Conservation (phyloP, 2,329 filamentous ascomycete species). For the Arachnomyces sp. region DNA sequence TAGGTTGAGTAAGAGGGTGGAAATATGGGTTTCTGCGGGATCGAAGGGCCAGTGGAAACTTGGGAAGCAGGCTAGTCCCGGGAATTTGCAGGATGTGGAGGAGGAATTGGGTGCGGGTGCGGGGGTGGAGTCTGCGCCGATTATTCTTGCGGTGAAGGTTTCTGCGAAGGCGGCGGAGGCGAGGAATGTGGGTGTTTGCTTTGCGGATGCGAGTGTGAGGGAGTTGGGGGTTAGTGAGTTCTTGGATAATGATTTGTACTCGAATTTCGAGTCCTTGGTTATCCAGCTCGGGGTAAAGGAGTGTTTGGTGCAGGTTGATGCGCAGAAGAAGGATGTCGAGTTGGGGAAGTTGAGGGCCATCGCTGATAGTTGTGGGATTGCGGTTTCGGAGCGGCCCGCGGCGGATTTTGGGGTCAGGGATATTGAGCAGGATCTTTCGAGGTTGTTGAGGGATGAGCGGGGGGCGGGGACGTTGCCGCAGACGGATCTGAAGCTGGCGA, state of each 20-base stretch:
- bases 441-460: constrained; percentile 78
- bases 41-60: constrained; percentile 83
- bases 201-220: constrained; percentile 91
- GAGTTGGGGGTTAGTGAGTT: constrained; percentile 97
- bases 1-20: constrained; percentile 78
- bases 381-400: constrained; percentile 68
- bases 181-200: constrained; percentile 85
- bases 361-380: constrained; percentile 84
- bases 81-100: constrained; percentile 93
- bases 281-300: constrained; percentile 96
- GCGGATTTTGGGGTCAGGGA: constrained; percentile 80
- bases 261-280: constrained; percentile 90
- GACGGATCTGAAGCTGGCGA: constrained; percentile 87
- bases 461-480: constrained; percentile 71
- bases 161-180: constrained; percentile 79
- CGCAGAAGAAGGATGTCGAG: constrained; percentile 75
- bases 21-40: constrained; percentile 72
- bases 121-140: constrained; percentile 75
- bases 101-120: constrained; percentile 68
- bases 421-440: constrained; percentile 87
- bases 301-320: constrained; percentile 75
- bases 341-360: constrained; percentile 79
- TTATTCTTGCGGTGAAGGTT: constrained; percentile 91
- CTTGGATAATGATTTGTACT: constrained; percentile 96
- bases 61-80: constrained; percentile 83